Base-by-base conservation (phyloP, 1,284 basidiomycete genomes). In the Cryptococcus sp. region DNA sequence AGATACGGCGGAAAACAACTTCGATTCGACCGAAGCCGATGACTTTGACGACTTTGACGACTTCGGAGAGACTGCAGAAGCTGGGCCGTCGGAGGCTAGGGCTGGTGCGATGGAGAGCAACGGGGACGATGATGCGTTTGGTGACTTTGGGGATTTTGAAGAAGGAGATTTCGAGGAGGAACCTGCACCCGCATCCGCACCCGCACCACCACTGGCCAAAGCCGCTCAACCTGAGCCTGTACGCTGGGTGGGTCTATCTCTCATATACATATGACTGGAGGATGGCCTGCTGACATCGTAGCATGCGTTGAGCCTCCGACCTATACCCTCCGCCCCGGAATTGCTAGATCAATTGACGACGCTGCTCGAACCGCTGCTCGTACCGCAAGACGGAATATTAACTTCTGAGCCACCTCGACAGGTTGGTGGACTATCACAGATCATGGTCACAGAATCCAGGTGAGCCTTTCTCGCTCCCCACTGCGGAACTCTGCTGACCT, bases 321-420 rank as follows among this genome's bases (percentile, higher is more conserved):
- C 86, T 38, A 69, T 81, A 35, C 82, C 86, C 35, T 76, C 80
- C 16, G 72, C 74, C 46, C 63, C 75, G 38, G 79, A 79, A 44
- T 67, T 93, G 45, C 74, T 79, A 53, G 74, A 78, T 40, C 80
- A 84, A 59, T 73, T 91, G 32, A 75, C 83, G 43, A 77, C 77
- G 22, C 79, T 87, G 35, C 74, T 91, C n/a, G 77, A 66, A 43
- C 81, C 82, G 3, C 69, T 87, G 44, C 86, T 83, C 80, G 35
- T 48, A 22, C 71, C 75, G 5, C 19, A 67, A 78, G 81, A 23
- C 70, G 76, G 24, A 68, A 75, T 41, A 68, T 77, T 87, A 35
- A 82, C 81, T 11, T 79, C 85, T 56, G 86, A 90, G 51, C 78
- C 78, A 21, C 82, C 89, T 45, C 77, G 89, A 61, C 82, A 89